These are phyloP conservation scores for Carpinus viminea DNA, from an alignment of 306 rosid genomes.

Conservation along the genomic window DNA sequence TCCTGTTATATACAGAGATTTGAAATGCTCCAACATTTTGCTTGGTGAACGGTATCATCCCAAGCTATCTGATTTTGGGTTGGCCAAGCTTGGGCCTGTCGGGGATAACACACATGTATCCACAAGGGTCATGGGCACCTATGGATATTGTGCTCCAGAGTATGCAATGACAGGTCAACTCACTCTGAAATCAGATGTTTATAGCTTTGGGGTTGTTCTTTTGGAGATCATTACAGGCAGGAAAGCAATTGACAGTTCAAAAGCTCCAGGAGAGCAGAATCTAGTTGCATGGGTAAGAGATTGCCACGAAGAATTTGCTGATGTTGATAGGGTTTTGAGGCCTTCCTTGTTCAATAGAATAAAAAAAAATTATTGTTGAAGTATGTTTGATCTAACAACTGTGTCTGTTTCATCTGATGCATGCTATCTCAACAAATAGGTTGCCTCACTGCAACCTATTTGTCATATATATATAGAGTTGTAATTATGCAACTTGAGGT, in stretches of 20 bases:
- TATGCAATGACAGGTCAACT: conserved; percentile 94
- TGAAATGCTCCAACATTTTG: conserved; percentile 92
- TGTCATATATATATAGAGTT: not conserved
- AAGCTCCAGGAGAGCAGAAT: conserved; percentile 82
- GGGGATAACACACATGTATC: conserved; percentile 92
- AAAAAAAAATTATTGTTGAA: not conserved
- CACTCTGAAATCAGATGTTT: conserved; percentile 90
- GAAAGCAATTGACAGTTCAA: conserved; percentile 78
- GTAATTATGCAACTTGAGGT: not conserved
- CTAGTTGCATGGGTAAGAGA: conserved; percentile 92
- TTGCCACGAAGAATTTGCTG: conserved; percentile 1
- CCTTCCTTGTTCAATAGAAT: not conserved
- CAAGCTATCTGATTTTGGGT: conserved; percentile 88
- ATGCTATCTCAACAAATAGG: too few relatives aligned
- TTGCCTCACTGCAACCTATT: not conserved
- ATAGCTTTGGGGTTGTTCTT: conserved; percentile 95
- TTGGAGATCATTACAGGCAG: conserved; percentile 92
- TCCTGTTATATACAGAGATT: conserved; percentile 93
- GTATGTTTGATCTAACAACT: not conserved
- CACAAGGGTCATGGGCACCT: conserved; percentile 96
- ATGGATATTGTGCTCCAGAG: conserved; percentile 95
- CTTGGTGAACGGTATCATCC: conserved; percentile 84
- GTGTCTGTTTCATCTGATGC: not conserved
- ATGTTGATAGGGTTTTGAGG: not conserved
- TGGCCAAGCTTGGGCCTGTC: conserved; percentile 95